Percentiles rank a stretch among this genome's conserved stretches.
These are phyloP conservation scores for Sporothrix variecibatus DNA, from an alignment of 2,329 filamentous ascomycete species.

Conservation along the genomic window DNA sequence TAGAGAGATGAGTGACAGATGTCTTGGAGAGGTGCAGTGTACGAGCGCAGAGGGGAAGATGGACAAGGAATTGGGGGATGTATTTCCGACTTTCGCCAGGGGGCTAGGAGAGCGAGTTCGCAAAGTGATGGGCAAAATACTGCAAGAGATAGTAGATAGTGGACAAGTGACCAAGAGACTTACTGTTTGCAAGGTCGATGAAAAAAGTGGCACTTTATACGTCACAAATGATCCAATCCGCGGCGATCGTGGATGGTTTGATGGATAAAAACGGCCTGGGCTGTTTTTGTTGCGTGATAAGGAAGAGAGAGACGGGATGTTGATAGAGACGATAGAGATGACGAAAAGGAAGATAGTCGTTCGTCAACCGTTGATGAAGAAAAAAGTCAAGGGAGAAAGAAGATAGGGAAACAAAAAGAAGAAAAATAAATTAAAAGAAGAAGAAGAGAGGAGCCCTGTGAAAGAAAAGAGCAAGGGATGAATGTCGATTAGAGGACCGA, in stretches of 20 bases:
- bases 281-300: background rate
- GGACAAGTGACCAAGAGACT: background rate
- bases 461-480: background rate
- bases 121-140: background rate
- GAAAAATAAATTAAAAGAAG: background rate
- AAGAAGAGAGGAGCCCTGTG: background rate
- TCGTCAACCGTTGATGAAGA: background rate
- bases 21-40: background rate
- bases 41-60: background rate
- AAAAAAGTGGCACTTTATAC: constrained; percentile 5
- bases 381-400: background rate
- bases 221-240: background rate
- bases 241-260: constrained; percentile 16
- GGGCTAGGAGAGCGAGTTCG: background rate
- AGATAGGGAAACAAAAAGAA: background rate
- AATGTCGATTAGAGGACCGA: background rate
- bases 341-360: background rate
- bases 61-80: background rate
- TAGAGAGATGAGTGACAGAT: background rate
- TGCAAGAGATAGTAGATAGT: background rate
- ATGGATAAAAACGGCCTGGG: constrained; percentile 10
- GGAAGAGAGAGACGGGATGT: background rate
- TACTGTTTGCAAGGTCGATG: background rate
- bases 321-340: background rate
- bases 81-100: background rate